Base-by-base conservation (phyloP, 1,139 yeast species). In the Yamadazyma sp. region DNA sequence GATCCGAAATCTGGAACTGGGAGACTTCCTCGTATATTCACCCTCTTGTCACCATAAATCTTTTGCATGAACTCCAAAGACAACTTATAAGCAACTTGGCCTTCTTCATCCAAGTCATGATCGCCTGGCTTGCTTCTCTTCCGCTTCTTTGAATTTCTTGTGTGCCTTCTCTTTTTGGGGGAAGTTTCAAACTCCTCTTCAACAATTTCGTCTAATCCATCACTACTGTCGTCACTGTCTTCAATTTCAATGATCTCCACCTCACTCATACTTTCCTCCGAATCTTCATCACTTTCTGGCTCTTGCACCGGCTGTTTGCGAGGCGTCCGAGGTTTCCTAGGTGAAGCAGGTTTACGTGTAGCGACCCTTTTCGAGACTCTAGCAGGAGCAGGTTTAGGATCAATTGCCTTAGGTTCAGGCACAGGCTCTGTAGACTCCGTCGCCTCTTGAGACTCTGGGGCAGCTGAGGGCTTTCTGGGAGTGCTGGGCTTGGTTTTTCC, bases 41-140 rank as follows among this genome's bases (percentile, higher is more conserved):
- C 28, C 10, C 35, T 30, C 13, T 29, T 38, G 10, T 35, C 39
- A 1, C 50, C 51, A n/a, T 46, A 17, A 6, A 45, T 26, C 6
- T 35, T 36, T 27, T 41, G 11, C 35, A 49, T 48, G 29, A 49
- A 49, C 8, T 37, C 34, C 4, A 45, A 6, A 1, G 49, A 46
- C 15, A 36, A 39, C 2, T 37, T 12, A 16, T 29, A 31, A 14
- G 38, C 44, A 8, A 20, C 23, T 22, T 39, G 34, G 10, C 34
- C 31, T 13, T 33, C 31, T 11, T 31, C 34, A 7, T 31, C 33
- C 18, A 27, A 21, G 12, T 31, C 33, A 14, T 3, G 15, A 13
- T 11, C 18, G 21, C 7, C 7, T 8, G 5, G 5, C 14, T 29
- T 23, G 6, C 7, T 5, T 17, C 9, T 18, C 15, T 15, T 16